Evolutionary conservation across 2,329 filamentous ascomycete species (phyloP), one percentile per base, ranked within the genome.

Genomic region (Neonectria sp.): DNA sequence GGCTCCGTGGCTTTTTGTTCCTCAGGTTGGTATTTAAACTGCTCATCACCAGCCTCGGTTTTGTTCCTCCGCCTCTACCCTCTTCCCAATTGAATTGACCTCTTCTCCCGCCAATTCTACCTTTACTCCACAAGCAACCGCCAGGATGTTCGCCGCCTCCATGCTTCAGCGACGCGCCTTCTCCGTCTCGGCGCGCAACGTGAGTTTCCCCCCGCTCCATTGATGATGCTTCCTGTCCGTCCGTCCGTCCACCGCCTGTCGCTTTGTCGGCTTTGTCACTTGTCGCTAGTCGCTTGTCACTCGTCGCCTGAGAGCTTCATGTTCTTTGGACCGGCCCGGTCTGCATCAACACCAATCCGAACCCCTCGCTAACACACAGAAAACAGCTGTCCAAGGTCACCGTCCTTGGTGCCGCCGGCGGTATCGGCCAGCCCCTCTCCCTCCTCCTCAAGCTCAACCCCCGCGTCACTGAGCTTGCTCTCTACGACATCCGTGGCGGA

Each of bases 371-470:
- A 48, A 65, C 57, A 25, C 48, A 53, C 48, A 35, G 52, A 51
- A 24, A 70, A 51, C 75, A 99, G 96, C 90, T 95, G 81, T 97
- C 95, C 86, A 98, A 98, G 91, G 96, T 99, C 79, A 91, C 95
- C 81, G 95, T 99, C 77, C 93, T 98, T 83, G 96, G 96, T 88
- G 96, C 96, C 77, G 93, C 93, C 80, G 96, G 96, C 87, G 96
- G 96, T 85, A 99, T 99, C 87, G 96, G 96, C 84, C 96, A 99
- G 85, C 96, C 96, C 80, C 89, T 99, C 79, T 99, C 96, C 67
- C 93, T 99, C 76, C 92, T 99, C 81, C 90, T 99, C 85, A 99
- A 99, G 94, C 92, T 98, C 82, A 98, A 98, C 92, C 94, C 95
- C 78, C 90, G 93, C 81, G 95, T 98, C 77, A 92, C 90, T 79